A percentile compares a stretch with the other conserved stretches of the same genome.
phyloP scores from a whole-genome alignment of 768 basidiomycete genomes.

The Serendipita sp. region DNA sequence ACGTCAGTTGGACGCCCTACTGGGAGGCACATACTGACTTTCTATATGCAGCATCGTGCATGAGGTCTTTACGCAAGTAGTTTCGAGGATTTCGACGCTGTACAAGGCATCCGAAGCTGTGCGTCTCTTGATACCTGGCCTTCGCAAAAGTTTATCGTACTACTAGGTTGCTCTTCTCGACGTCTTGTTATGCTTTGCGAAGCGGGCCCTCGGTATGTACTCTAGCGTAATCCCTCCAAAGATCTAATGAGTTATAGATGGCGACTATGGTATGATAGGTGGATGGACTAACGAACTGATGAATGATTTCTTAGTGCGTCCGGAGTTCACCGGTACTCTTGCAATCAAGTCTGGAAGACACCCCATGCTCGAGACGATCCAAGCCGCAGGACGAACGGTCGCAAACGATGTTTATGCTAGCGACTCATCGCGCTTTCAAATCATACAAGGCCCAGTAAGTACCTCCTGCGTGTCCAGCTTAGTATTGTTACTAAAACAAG shows the following conservation, averaged over 20 bases:
- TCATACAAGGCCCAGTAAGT: conserved; percentile 60
- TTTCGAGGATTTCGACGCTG: conserved; percentile 58
- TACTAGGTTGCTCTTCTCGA: conserved; percentile 70
- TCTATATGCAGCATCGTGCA: conserved; percentile 47
- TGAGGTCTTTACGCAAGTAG: conserved; percentile 53
- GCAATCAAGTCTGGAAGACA: conserved; percentile 83
- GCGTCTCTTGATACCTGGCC: conserved; percentile 11
- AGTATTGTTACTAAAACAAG: not conserved
- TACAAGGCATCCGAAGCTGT: conserved; percentile 89
- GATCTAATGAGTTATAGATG: conserved; percentile 20
- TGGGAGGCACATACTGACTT: not conserved
- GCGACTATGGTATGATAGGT: conserved; percentile 29
- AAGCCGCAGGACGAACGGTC: conserved; percentile 52
- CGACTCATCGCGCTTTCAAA: conserved; percentile 71
- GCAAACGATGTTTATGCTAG: conserved; percentile 87
- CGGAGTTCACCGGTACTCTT: conserved; percentile 79
- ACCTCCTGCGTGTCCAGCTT: conserved; percentile 14
- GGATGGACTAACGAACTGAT: not conserved
- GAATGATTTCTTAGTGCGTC: conserved; percentile 42
- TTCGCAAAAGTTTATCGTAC: not conserved
- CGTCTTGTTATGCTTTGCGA: conserved; percentile 79
- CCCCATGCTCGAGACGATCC: conserved; percentile 65
- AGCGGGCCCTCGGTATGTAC: conserved; percentile 57
- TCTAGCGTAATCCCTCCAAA: not conserved
- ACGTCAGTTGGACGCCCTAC: conserved; percentile 28